Base-by-base conservation (phyloP, 1,284 basidiomycete species). In the Papiliotrema fonsecae region DNA sequence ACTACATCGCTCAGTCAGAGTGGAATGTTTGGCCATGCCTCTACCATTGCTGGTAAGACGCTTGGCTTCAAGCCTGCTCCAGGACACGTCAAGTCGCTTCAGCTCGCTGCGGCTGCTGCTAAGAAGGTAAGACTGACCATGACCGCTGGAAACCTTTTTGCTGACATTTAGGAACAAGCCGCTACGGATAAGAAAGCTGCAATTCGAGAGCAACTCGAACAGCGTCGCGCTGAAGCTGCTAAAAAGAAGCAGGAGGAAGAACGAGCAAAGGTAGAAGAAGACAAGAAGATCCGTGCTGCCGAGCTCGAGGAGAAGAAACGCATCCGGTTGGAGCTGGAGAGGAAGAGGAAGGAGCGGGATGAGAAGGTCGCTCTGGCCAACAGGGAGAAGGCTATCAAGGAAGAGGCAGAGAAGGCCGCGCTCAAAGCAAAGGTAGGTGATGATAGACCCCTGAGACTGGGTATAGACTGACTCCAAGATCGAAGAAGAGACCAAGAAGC, bases 221-320 rank as follows among this genome's bases (percentile, higher is more conserved):
- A 80, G 45, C 78, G 87, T 39, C 81, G 87, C 22, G 83, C 85
- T 53, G 80, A 79, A 16, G 82, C 81, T 2, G 73, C 81, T 45
- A 82, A 86, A 64, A 79, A 82, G 65, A 91, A 89, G 69, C 83
- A 79, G 1, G 87, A 88, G 47, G 87, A 88, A 61, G 86, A 87
- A 62, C 86, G 82, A 1, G 36, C 45, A 16, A 53, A 47, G 37
- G 56, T 44, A 3, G 55, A 60, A 21, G 54, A 60, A 47, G 66
- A 42, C 50, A 50, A 44, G 38, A 42, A 43, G 28, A 38, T 46
- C 24, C 45, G 47, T 10, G 39, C 37, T 19, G 66, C 78, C 38
- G 84, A 87, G 52, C 79, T 83, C 56, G 85, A 88, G 58, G 80
- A 78, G 61, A 87, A 81, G 67, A 65, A 77, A 50, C 86, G 80